Base-by-base conservation (phyloP, 352 stramenopile genomes). In the Phytopythium mirpurense region DNA sequence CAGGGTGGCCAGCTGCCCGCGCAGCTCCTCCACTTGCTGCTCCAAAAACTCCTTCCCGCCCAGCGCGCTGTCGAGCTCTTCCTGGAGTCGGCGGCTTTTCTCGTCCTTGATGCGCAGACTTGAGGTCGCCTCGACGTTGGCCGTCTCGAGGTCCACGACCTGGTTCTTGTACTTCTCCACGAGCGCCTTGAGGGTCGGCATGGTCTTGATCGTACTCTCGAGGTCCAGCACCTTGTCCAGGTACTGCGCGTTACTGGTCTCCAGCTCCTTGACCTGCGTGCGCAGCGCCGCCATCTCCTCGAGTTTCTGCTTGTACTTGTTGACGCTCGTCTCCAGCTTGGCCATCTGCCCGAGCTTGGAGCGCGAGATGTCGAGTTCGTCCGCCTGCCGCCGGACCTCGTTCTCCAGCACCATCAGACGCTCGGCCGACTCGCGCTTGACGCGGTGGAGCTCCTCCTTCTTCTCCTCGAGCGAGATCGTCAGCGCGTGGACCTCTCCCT, bases 121-220 rank as follows among this genome's bases (percentile, higher is more conserved):
- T 41, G 84, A 90, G n/a, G 66, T 72, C 14, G 67, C 79, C 51
- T 94, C 82, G 15, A 94, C 74, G 48, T 90, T 88, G 6, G 76
- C 70, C 1, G 84, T 94, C 54, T 94, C 79, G 15, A 94, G 68
- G 26, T 94, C 84, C 36, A 94, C 84, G 16, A 94, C 84, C 56
- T 94, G 82, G 61, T 94, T 91, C 67, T 94, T 94, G 69, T 94
- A 94, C 43, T 78, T 84, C 56, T 94, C 84, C 14, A 94, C 80
- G 0, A 90, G 59, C 19, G 58, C 66, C 56, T 92, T 93, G 2
- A 94, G 64, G 6, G 74, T 81, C 10, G 84, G 78, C 66, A 94
- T 91, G 1, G 79, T 94, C 64, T 92, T 92, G 48, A 94, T 79
- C 0, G 82, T 94, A 56, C 78, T 90, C 57, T 94, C 84, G 18